Base-by-base conservation (phyloP, 2,329 filamentous ascomycete genomes). In the Mycosphaerelloides madeirae region DNA sequence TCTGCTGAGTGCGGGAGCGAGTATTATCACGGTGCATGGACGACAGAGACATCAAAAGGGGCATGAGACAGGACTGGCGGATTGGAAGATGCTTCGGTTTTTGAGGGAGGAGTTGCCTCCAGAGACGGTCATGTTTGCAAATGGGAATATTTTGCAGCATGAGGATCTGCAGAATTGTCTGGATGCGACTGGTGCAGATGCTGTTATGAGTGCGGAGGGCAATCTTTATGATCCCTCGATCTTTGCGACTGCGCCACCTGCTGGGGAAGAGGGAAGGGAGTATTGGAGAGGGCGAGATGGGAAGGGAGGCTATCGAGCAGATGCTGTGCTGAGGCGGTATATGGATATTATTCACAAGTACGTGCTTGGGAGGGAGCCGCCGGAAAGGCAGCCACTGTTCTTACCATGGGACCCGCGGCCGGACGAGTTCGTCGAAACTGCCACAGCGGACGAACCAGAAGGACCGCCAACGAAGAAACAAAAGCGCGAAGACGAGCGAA, bases 101-200 rank as follows among this genome's bases (percentile, higher is more conserved):
- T 68, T 98, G 53, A 76, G 93, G 38, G 87, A 95, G 9, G 85
- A 84, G 49, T 69, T 98, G 22, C 91, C 91, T 0, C 70, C 77
- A 1, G 89, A 96, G 37, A 94, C 89, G 6, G 93, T 98, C 18
- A 80, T 98, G 2, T 97, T 98, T 63, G 93, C 93, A 3, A 98
- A 98, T 65, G 93, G 93, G 11, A 98, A 98, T 61, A 84, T 96
- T 29, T 71, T 98, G 46, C 84, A 87, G 63, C 77, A 84, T 46
- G 82, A 75, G 0, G 91, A 98, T 63, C 72, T 98, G 9, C 78
- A 84, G 39, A 71, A 71, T 15, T 97, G 91, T 60, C 70, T 98
- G 15, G 78, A 81, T 38, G 87, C 76, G 3, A 98, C 93, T 1
- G 89, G 90, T 1, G 91, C 84, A 1, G 93, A 98, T 65, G 93